phyloP scores from a whole-genome alignment of 257 asterid genomes.

The Penstemon eatonii region DNA sequence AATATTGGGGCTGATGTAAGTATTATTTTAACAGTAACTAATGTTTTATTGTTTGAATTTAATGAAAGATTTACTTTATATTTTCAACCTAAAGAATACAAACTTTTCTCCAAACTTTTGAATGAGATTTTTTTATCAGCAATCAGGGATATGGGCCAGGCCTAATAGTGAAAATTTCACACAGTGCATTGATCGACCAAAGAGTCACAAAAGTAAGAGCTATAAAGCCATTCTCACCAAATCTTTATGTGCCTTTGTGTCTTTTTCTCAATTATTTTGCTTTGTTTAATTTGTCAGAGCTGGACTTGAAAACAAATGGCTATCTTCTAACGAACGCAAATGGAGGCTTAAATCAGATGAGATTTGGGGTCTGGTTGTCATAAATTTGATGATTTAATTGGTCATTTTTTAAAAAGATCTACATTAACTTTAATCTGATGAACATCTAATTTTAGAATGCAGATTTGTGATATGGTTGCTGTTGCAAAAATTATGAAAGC shows the following conservation, averaged over 20 bases:
- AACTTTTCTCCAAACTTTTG: slow-evolving; percentile 22
- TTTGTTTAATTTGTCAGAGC: slow-evolving; percentile 45
- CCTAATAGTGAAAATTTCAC: slow-evolving; percentile 83
- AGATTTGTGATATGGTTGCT: slow-evolving; percentile 99
- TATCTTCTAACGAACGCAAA: slow-evolving; percentile 87
- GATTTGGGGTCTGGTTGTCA: slow-evolving; percentile 98
- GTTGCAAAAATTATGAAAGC: slow-evolving; percentile 92
- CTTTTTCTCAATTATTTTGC: slow-evolving; percentile 18
- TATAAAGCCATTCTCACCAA: slow-evolving; percentile 3
- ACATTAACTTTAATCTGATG: slow-evolving; percentile 48
- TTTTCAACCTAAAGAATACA: slow-evolving; percentile 1
- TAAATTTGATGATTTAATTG: slow-evolving; percentile 31
- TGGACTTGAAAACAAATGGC: slow-evolving; percentile 71
- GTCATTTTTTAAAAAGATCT: slow-evolving; percentile 21
- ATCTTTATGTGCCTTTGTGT: background rate
- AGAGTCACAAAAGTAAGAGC: slow-evolving; percentile 66
- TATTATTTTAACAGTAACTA: slow-evolving; percentile 19
- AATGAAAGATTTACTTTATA: background rate
- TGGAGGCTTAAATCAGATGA: slow-evolving; percentile 99
- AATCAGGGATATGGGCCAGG: slow-evolving; percentile 80
- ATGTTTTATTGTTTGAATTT: slow-evolving; percentile 10
- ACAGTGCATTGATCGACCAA: slow-evolving; percentile 75
- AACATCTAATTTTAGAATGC: slow-evolving; percentile 77
- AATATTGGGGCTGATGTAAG: slow-evolving; percentile 53
- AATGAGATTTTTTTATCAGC: slow-evolving; percentile 45